These are phyloP conservation scores for Alternaria brassicicola DNA, from an alignment of 2,329 filamentous ascomycete species.

Conservation along the genomic window DNA sequence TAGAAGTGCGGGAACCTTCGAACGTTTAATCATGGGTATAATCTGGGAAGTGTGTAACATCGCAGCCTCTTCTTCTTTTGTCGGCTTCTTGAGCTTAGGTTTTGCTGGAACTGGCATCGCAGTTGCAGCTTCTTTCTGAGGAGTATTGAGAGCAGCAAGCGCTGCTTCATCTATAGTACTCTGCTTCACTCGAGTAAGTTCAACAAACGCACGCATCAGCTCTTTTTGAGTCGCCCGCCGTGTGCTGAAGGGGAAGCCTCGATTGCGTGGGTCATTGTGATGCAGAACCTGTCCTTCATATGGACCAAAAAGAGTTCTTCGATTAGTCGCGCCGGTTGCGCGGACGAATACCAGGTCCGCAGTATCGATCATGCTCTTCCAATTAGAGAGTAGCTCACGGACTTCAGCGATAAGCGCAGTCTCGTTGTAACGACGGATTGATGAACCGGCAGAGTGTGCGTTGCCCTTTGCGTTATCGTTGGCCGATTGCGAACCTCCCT, in stretches of 20 bases:
- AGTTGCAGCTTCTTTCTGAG: slow-evolving; percentile 51
- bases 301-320: slow-evolving; percentile 84
- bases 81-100: slow-evolving; percentile 64
- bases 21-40: slow-evolving; percentile 84
- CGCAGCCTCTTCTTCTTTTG: slow-evolving; percentile 84
- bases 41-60: slow-evolving; percentile 87
- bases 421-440: slow-evolving; percentile 91
- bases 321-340: slow-evolving; percentile 84
- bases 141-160: slow-evolving; percentile 56
- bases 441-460: slow-evolving; percentile 91
- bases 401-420: slow-evolving; percentile 89
- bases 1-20: slow-evolving; percentile 84
- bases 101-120: slow-evolving; percentile 42
- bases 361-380: slow-evolving; percentile 84
- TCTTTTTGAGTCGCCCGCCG: slow-evolving; percentile 90
- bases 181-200: slow-evolving; percentile 89
- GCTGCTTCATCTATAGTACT: slow-evolving; percentile 74
- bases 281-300: slow-evolving; percentile 87
- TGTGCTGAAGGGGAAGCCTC: slow-evolving; percentile 93
- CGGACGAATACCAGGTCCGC: slow-evolving; percentile 87
- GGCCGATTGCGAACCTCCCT: slow-evolving; percentile 92
- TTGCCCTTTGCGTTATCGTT: slow-evolving; percentile 94
- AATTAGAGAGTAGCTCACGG: slow-evolving; percentile 77
- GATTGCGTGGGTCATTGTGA: slow-evolving; percentile 77
- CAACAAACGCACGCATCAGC: slow-evolving; percentile 91